A percentile compares a stretch with the other conserved stretches of the same genome.
Conservation (phyloP, 2,329 filamentous ascomycete genomes). For the Paracorniculantispora psalliotae region DNA sequence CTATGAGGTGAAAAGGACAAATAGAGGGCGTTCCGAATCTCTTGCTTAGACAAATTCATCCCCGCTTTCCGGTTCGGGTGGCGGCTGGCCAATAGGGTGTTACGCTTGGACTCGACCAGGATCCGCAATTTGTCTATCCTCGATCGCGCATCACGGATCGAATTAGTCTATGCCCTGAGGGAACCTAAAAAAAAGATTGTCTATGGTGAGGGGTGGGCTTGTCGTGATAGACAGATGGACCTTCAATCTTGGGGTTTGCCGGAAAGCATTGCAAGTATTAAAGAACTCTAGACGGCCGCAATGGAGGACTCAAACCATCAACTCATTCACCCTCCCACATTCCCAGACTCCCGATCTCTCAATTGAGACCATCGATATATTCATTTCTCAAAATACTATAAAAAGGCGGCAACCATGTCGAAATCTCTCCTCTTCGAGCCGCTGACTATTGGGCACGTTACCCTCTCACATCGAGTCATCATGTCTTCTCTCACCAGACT, state of each 20-base stretch:
- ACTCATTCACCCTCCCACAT: too few relatives aligned
- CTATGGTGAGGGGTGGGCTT: neutral
- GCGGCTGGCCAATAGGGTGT: slow-evolving; percentile 9
- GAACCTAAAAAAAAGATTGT: neutral
- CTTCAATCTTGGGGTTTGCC: neutral
- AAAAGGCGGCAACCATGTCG: neutral
- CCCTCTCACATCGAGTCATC: slow-evolving; percentile 41
- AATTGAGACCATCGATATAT: too few relatives aligned
- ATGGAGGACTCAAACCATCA: neutral
- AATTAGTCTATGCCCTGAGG: neutral
- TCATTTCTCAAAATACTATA: neutral
- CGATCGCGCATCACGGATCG: neutral
- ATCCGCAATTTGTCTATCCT: slow-evolving; percentile 12
- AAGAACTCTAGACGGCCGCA: neutral
- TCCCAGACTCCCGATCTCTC: too few relatives aligned
- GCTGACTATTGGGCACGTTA: slow-evolving; percentile 34
- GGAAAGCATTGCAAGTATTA: neutral
- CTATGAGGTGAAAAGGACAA: neutral
- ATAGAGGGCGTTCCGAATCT: neutral
- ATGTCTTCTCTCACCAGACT: slow-evolving; percentile 55
- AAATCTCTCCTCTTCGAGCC: slow-evolving; percentile 35
- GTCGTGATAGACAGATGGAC: neutral
- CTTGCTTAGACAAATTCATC: neutral
- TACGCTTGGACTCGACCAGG: neutral
- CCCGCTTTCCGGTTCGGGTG: slow-evolving; percentile 8